A percentile compares a stretch with the other conserved stretches of the same genome.
These are phyloP conservation scores for Termitomyces bulborhizus DNA, from an alignment of 768 basidiomycete genomes.

Conservation along the genomic window DNA sequence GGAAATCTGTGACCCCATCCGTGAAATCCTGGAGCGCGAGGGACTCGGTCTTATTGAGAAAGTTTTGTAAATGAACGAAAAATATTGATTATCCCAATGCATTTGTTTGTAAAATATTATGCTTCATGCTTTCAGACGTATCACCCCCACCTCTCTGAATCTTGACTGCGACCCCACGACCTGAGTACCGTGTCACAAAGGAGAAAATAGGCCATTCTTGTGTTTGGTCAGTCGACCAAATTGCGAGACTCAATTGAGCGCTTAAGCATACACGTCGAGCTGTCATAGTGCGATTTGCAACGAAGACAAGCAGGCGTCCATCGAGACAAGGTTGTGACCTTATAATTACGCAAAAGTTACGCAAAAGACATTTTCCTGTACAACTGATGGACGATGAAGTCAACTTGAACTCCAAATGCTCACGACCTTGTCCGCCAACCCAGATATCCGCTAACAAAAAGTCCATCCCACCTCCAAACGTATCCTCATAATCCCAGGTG, in stretches of 20 bases:
- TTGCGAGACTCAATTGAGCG: too few species aligned
- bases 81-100: not conserved
- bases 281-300: too few species aligned
- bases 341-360: not conserved
- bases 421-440: not conserved
- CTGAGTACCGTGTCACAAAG: too few species aligned
- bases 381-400: not conserved
- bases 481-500: not conserved
- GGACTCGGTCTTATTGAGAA: constrained; percentile 71
- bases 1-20: constrained; percentile 74
- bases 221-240: too few species aligned
- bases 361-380: not conserved
- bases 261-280: too few species aligned
- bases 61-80: constrained; percentile 20
- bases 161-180: too few species aligned
- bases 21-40: constrained; percentile 61
- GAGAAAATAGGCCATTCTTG: too few species aligned
- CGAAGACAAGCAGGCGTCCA: not conserved
- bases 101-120: not conserved
- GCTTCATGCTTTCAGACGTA: not conserved
- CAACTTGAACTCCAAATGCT: not conserved
- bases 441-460: not conserved
- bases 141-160: not conserved
- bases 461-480: not conserved
- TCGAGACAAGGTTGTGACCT: not conserved